Percentiles rank a stretch among this genome's conserved stretches.
Evolutionary conservation across 352 stramenopile genomes (phyloP).

Genomic region (Phytophthora pistaciae): DNA sequence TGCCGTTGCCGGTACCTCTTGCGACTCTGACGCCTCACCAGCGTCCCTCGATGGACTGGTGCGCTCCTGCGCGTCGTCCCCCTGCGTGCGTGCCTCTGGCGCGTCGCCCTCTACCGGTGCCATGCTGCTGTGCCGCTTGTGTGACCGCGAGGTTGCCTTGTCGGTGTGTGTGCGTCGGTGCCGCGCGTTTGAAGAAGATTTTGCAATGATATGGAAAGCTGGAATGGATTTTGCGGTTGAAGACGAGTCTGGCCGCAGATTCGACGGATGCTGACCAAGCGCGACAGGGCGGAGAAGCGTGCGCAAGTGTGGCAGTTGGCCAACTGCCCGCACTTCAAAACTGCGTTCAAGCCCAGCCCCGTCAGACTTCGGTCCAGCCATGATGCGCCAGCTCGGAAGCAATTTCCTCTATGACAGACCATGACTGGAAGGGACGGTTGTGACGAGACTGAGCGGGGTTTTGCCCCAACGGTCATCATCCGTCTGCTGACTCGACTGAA

Average conservation of each 20-base stretch:
- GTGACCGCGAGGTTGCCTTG: background rate
- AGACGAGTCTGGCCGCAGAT: background rate
- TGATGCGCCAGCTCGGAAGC: too few species aligned
- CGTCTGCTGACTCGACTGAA: too few species aligned
- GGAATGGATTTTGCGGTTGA: background rate
- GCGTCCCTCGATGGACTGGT: too few species aligned
- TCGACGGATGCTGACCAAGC: background rate
- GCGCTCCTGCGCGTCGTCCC: background rate
- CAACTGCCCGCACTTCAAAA: too few species aligned
- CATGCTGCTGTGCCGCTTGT: background rate
- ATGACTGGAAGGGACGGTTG: too few species aligned
- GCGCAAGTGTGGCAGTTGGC: background rate
- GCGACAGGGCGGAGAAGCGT: background rate
- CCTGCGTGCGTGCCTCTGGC: background rate
- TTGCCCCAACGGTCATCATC: too few species aligned
- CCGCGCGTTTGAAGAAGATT: background rate
- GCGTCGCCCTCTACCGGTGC: background rate
- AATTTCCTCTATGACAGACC: too few species aligned
- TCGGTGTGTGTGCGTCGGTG: background rate
- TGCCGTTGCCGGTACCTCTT: too few species aligned
- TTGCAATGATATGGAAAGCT: background rate
- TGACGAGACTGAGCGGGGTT: too few species aligned
- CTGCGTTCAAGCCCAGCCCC: too few species aligned
- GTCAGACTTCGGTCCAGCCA: too few species aligned
- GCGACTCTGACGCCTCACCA: too few species aligned